Evolutionary conservation across 768 basidiomycete genomes (phyloP).

Genomic region (Lactarius quietus): DNA sequence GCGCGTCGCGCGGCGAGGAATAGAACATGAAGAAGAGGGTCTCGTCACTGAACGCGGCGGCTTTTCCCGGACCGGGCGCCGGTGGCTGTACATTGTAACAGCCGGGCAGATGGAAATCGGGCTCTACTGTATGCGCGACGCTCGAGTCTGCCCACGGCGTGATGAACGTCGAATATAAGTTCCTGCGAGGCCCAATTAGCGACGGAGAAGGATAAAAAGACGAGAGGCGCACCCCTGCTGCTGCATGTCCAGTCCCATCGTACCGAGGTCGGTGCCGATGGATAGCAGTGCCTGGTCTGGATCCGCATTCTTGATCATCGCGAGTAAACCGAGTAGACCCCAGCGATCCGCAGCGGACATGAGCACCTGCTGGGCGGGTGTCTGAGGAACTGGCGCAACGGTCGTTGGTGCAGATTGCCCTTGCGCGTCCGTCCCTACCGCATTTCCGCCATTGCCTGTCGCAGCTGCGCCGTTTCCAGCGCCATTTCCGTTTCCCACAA

Average conservation of each 20-base stretch:
- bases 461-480: slow-evolving; percentile 13
- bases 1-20: slow-evolving; percentile 80
- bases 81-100: slow-evolving; percentile 90
- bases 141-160: slow-evolving; percentile 93
- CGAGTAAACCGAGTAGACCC: slow-evolving; percentile 59
- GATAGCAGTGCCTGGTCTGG: slow-evolving; percentile 73
- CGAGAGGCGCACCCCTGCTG: slow-evolving; percentile 62
- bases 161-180: slow-evolving; percentile 85
- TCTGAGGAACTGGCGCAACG: slow-evolving; percentile 36
- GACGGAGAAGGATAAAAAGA: no score
- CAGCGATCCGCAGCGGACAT: slow-evolving; percentile 28
- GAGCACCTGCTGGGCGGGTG: slow-evolving; percentile 28
- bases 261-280: slow-evolving; percentile 84
- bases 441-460: slow-evolving; percentile 27
- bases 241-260: slow-evolving; percentile 85
- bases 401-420: slow-evolving; percentile 23
- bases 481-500: slow-evolving; percentile 26
- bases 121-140: slow-evolving; percentile 77
- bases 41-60: slow-evolving; percentile 83
- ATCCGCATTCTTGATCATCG: slow-evolving; percentile 81
- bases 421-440: slow-evolving; percentile 19
- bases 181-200: slow-evolving; percentile 38
- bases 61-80: slow-evolving; percentile 74
- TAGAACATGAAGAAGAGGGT: slow-evolving; percentile 98
- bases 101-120: slow-evolving; percentile 81